Evolutionary conservation across 139 green algal species (phyloP).

Genomic region (Chlamydomonas sp.): DNA sequence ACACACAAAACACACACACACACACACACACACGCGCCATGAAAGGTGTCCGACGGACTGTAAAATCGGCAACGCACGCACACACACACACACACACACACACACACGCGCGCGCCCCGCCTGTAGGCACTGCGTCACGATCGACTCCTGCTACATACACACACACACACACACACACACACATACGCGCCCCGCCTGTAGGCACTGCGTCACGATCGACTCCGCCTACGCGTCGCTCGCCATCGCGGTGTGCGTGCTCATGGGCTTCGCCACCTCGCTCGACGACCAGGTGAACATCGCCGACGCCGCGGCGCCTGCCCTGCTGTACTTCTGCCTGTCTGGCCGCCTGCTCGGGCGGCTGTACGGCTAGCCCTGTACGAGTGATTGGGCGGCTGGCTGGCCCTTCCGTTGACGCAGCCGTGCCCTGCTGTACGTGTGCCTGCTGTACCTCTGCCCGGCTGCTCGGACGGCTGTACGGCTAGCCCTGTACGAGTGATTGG

Average conservation of each 20-base stretch:
- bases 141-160: neutral
- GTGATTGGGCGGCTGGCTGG: no score
- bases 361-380: no score
- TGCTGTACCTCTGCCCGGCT: constrained; percentile 72
- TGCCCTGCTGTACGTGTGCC: constrained; percentile 53
- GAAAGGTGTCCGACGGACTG: no score
- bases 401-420: no score
- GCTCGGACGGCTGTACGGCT: constrained; percentile 62
- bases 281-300: constrained; percentile 83
- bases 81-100: neutral
- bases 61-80: no score
- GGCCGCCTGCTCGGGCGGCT: constrained; percentile 63
- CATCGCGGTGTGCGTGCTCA: constrained; percentile 75
- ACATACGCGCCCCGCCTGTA: no score
- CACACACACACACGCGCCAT: no score
- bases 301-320: constrained; percentile 63
- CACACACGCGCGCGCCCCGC: neutral
- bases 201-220: constrained; percentile 77
- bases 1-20: no score
- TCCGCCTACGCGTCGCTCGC: constrained; percentile 75
- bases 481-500: no score
- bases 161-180: neutral
- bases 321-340: constrained; percentile 66
- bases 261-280: constrained; percentile 76
- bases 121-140: no score